phyloP scores from a whole-genome alignment of 106 monocot genomes.

The Dendrobium catenatum region DNA sequence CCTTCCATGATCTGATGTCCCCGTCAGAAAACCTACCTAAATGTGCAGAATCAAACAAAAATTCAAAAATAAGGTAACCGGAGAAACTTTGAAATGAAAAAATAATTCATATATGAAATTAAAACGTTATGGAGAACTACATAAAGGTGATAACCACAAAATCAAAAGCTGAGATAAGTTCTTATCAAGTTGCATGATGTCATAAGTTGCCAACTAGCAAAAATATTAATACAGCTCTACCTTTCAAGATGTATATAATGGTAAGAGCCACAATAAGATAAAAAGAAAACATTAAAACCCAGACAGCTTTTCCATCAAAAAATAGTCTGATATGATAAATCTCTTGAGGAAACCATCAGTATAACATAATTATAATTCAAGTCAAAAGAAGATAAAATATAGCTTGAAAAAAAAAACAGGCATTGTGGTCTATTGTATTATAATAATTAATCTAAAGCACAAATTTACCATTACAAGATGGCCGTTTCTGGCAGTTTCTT shows the following conservation, averaged over 20 bases:
- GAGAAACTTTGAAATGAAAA: too few relatives aligned
- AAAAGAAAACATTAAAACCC: background rate
- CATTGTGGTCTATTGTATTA: background rate
- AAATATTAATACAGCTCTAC: background rate
- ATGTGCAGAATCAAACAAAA: too few relatives aligned
- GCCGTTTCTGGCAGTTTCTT: slow-evolving; percentile 34
- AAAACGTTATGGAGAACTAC: background rate
- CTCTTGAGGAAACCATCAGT: background rate
- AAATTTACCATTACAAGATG: slow-evolving; percentile 38
- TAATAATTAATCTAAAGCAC: background rate
- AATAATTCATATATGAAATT: too few relatives aligned
- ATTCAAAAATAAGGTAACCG: too few relatives aligned
- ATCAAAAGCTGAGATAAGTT: background rate
- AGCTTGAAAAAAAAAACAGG: background rate
- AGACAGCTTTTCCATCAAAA: background rate
- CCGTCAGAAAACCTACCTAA: too few relatives aligned
- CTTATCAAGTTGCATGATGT: background rate
- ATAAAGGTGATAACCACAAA: background rate
- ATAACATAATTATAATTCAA: background rate
- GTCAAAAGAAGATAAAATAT: background rate
- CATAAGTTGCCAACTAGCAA: background rate
- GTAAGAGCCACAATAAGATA: background rate
- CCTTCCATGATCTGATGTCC: too few relatives aligned
- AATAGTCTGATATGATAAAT: background rate
- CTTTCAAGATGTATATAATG: background rate